Base-by-base conservation (phyloP, 371 early-diverging fungal species). In the Mortierella sp. region DNA sequence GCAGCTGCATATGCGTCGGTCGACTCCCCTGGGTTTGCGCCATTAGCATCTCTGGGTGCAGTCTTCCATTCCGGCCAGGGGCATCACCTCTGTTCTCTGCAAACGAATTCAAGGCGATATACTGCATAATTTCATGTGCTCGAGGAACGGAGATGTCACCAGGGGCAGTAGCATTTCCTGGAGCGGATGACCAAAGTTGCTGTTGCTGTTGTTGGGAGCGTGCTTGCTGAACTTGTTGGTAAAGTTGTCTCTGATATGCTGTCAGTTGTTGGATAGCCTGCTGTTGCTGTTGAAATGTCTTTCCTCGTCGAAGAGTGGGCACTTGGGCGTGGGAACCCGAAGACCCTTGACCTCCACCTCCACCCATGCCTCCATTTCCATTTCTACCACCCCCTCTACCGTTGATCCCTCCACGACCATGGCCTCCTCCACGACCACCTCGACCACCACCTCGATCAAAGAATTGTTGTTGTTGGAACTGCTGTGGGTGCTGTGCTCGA, bases 261-360 rank as follows among this genome's bases (percentile, higher is more conserved):
- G 77, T 71, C 25, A 76, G 57, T 23, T 76, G 77, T 29, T 76
- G 68, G 26, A 76, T 30, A 19, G 68, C 62, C 45, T 76, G 72
- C 21, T 76, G 77, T 19, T 76, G 77, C 18, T 76, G 77, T 30
- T 76, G 77, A 37, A 76, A 72, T 2, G 77, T 68, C 44, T 76
- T 76, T 16, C 72, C 72, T 18, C 77, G 72, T 46, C 68, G 19
- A 15, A 74, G 56, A 23, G 56, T 43, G 18, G 74, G 74, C 1
- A 58, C 64, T 15, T 30, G 11, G 28, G 29, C 57, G 29, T 30
- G 51, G 37, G 37, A 37, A 5, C 37, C 37, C 37, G 37, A 37
- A 9, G 9, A 37, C 37, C 53, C 53, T 53, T 26, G 21, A 23
- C 4, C 53, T 19, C 53, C 37, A 23, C 4, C 53, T 19, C 53